Conservation (phyloP, 1,139 yeast species). For the Blastobotrys serpentis region DNA sequence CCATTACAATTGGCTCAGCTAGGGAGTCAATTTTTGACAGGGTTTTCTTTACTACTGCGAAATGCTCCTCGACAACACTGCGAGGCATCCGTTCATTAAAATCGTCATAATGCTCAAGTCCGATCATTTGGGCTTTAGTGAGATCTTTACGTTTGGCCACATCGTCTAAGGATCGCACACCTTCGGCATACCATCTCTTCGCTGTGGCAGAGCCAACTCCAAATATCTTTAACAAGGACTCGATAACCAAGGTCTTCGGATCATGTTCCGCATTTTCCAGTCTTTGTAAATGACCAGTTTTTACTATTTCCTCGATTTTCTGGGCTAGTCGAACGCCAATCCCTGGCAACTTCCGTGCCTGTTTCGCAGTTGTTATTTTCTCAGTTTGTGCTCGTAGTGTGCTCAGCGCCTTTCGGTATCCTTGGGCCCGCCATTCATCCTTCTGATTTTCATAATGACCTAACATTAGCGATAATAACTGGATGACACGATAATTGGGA, state of each 20-base stretch:
- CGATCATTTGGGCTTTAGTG: conserved; percentile 44
- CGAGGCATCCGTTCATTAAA: conserved; percentile 51
- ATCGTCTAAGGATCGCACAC: conserved; percentile 46
- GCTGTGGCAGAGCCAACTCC: conserved; percentile 56
- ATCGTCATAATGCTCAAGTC: conserved; percentile 53
- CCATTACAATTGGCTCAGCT: conserved; percentile 47
- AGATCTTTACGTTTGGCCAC: conserved; percentile 39
- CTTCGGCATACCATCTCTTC: conserved; percentile 44
- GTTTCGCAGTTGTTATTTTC: conserved; percentile 41
- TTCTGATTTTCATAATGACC: conserved; percentile 43
- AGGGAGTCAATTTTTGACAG: conserved; percentile 42
- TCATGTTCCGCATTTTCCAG: conserved; percentile 36
- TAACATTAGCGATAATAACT: conserved; percentile 42
- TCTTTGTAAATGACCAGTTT: conserved; percentile 44
- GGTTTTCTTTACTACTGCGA: conserved; percentile 38
- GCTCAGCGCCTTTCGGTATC: conserved; percentile 51
- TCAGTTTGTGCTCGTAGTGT: conserved; percentile 36
- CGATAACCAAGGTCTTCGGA: conserved; percentile 35
- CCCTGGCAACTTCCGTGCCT: conserved; percentile 46
- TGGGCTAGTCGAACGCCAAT: conserved; percentile 49
- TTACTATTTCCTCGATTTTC: conserved; percentile 50
- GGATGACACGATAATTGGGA: conserved; percentile 42
- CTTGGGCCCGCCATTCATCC: conserved; percentile 45
- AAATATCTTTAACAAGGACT: conserved; percentile 47
- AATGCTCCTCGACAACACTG: conserved; percentile 47